These are phyloP conservation scores for Colletotrichum graminicola DNA, from an alignment of 2,329 filamentous ascomycete genomes.

Conservation along the genomic window DNA sequence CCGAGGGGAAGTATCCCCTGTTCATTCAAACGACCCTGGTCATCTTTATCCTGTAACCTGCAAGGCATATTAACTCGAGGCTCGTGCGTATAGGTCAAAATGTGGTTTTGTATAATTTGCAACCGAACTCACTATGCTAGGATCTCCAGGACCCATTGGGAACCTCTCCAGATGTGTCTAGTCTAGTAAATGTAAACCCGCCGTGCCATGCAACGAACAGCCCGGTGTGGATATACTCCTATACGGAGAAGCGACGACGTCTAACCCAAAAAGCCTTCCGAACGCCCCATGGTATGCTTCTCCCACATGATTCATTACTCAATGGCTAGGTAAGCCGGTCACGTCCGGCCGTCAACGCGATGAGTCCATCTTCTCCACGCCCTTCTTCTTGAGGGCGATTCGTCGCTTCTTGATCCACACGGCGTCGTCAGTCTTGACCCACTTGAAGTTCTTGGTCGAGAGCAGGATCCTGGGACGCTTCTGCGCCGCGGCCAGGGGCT, in stretches of 20 bases:
- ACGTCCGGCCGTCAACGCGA: not conserved
- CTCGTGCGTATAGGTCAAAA: not conserved
- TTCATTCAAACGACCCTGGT: not conserved
- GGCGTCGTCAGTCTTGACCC: not conserved
- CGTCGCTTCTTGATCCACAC: conserved; percentile 11
- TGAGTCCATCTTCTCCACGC: not conserved
- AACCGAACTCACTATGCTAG: not conserved
- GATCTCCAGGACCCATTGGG: not conserved
- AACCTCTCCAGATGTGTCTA: not conserved
- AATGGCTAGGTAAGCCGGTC: not conserved
- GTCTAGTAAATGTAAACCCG: not conserved
- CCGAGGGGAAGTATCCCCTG: too few species aligned
- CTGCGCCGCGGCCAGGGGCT: not conserved
- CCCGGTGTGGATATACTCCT: not conserved
- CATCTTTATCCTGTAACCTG: not conserved
- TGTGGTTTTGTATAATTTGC: not conserved
- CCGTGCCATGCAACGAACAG: not conserved
- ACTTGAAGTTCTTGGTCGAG: conserved; percentile 20
- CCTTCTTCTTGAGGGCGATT: conserved; percentile 5
- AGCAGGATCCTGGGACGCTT: conserved; percentile 14
- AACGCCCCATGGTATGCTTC: not conserved
- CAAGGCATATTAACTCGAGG: not conserved
- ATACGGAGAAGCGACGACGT: not conserved
- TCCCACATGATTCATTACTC: not conserved
- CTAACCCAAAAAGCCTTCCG: not conserved